These are phyloP conservation scores for Microsporum ferrugineum DNA, from an alignment of 2,329 filamentous ascomycete species.

Conservation along the genomic window DNA sequence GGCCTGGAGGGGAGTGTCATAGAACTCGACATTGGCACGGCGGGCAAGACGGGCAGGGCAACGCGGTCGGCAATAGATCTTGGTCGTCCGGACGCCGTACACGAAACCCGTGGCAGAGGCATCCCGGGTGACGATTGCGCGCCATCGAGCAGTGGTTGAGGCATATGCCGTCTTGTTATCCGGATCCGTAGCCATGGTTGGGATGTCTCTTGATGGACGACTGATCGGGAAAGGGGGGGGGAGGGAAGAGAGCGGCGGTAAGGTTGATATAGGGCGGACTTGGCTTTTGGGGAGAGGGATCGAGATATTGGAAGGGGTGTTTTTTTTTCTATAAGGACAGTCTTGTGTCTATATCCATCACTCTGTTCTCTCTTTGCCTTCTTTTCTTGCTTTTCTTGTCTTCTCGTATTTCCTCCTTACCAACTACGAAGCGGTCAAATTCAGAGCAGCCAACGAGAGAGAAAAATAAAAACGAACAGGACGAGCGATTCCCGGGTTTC, in stretches of 20 bases:
- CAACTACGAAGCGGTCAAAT: background rate
- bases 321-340: background rate
- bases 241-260: background rate
- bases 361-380: background rate
- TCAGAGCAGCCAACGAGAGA: too few relatives aligned
- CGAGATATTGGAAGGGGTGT: background rate
- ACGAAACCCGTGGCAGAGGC: conserved; percentile 39
- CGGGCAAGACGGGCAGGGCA: conserved; percentile 48
- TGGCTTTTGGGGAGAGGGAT: background rate
- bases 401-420: background rate
- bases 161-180: conserved; percentile 12
- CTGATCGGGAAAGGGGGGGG: background rate
- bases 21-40: conserved; percentile 47
- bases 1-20: conserved; percentile 37
- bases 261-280: background rate
- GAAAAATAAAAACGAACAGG: too few relatives aligned
- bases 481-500: too few relatives aligned
- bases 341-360: background rate
- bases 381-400: background rate
- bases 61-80: conserved; percentile 46
- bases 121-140: conserved; percentile 37
- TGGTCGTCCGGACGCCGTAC: conserved; percentile 46
- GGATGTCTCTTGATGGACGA: too few relatives aligned
- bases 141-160: conserved; percentile 33
- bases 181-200: background rate